Evolutionary conservation across 257 asterid genomes (phyloP), one percentile per base, ranked within the genome.

Genomic region (Scutellaria baicalensis): DNA sequence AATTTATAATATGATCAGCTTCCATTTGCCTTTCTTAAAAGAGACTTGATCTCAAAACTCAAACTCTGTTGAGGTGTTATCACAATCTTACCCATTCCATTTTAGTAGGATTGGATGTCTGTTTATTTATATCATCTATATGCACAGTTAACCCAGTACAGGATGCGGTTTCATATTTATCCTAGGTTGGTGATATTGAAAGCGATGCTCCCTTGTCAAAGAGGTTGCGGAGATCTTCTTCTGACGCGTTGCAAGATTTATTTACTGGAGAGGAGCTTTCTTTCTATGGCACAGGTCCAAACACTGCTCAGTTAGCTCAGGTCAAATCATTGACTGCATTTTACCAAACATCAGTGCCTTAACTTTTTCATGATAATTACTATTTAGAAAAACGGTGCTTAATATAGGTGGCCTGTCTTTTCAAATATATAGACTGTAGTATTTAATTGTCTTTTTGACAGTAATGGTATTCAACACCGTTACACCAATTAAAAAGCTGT

Each of bases 161-260:
- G 14, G 52, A 4, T 73, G 21, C 58, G 55, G 8, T 73, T 76
- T 62, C 64, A 59, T 78, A 54, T 59, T 68, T 79, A 40, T 64
- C 79, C 57, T 74, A 93, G 98, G 89, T 84, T 81, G 99, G 88
- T 68, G 99, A 93, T 82, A 86, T 91, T 70, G 99, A 93, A 78
- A 84, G 86, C 44, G 96, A 88, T 66, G 87, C 77, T 60, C 96
- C 96, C 55, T 56, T 78, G 57, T 76, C 94, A 57, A 93, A 91
- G 87, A 83, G 96, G 82, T 72, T 83, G 76, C 79, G 95, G 62
- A 86, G 77, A 81, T 93, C 99, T 36, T 78, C 97, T 16, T 88
- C 95, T 68, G 99, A 93, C 79, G 86, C 89, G 17, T 76, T 93
- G 80, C 96, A 87, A 77, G 99, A 93, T 73, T 81, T 91, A 76